Percentiles rank a stretch among this genome's conserved stretches.
Conservation (phyloP, 768 basidiomycete species). For the Sporobolomyces pararoseus region DNA sequence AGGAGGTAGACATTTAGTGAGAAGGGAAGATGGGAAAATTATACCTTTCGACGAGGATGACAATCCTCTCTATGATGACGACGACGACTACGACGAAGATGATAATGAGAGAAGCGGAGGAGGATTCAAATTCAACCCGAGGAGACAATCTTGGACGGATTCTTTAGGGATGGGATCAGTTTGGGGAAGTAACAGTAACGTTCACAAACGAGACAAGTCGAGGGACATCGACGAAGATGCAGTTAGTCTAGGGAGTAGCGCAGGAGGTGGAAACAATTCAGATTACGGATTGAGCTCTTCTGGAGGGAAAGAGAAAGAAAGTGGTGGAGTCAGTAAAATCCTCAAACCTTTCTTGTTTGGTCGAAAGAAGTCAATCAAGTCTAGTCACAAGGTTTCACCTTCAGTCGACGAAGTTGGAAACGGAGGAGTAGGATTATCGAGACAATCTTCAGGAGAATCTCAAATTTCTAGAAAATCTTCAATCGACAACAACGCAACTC, state of each 20-base stretch:
- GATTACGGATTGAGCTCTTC: slow-evolving; percentile 7
- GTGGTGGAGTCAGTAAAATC: slow-evolving; percentile 17
- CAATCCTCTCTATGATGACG: not conserved
- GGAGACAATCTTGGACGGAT: slow-evolving; percentile 28
- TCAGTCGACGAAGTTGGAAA: not conserved
- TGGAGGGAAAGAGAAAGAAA: slow-evolving; percentile 5
- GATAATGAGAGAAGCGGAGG: not conserved
- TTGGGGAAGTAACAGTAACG: slow-evolving; percentile 1
- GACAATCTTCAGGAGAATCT: slow-evolving; percentile 5
- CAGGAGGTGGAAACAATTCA: not conserved
- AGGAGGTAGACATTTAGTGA: slow-evolving; percentile 7
- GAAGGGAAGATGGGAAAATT: not conserved
- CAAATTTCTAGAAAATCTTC: too few relatives aligned
- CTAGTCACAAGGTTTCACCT: not conserved
- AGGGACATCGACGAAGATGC: slow-evolving; percentile 23
- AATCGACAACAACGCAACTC: slow-evolving; percentile 2
- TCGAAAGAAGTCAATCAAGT: not conserved
- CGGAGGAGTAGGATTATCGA: not conserved
- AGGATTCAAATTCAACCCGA: not conserved
- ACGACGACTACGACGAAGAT: slow-evolving; percentile 6
- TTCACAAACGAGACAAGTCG: not conserved
- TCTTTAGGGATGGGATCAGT: slow-evolving; percentile 8
- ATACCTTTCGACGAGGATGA: not conserved
- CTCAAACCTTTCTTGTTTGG: slow-evolving; percentile 34
- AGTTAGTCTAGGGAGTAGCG: not conserved